Conservation (phyloP, 192 early-diverging fungal species). For the Thamnidium elegans region DNA sequence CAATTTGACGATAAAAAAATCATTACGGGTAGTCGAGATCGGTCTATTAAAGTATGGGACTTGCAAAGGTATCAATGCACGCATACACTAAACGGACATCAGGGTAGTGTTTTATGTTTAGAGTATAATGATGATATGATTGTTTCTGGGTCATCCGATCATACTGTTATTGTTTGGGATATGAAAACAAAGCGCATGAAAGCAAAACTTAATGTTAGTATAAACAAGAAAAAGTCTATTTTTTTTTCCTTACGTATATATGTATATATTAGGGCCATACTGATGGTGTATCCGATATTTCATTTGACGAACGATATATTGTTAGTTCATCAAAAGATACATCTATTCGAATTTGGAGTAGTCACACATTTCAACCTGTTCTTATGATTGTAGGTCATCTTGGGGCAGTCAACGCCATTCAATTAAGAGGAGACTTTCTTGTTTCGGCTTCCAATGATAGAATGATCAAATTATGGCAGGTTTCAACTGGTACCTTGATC, state of each 20-base stretch:
- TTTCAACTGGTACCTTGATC: slow-evolving; percentile 60
- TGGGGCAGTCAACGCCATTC: slow-evolving; percentile 94
- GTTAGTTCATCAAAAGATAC: slow-evolving; percentile 95
- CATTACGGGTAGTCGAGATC: slow-evolving; percentile 79
- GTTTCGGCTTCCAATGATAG: slow-evolving; percentile 88
- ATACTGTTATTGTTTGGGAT: slow-evolving; percentile 86
- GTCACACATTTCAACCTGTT: slow-evolving; percentile 57
- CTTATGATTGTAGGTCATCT: slow-evolving; percentile 82
- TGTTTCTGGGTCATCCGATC: slow-evolving; percentile 89
- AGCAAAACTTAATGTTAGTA: slow-evolving; percentile 45
- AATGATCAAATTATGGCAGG: slow-evolving; percentile 80
- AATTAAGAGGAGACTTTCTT: slow-evolving; percentile 62
- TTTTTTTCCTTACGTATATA: not conserved
- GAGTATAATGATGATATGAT: slow-evolving; percentile 78
- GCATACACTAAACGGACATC: slow-evolving; percentile 69
- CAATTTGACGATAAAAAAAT: slow-evolving; percentile 82
- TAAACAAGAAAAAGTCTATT: too few species aligned
- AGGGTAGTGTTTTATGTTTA: slow-evolving; percentile 74
- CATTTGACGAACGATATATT: slow-evolving; percentile 73
- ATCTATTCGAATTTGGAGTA: slow-evolving; percentile 87
- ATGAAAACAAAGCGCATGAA: slow-evolving; percentile 46
- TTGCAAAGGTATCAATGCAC: slow-evolving; percentile 55
- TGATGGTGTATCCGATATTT: slow-evolving; percentile 81
- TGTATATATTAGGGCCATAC: slow-evolving; percentile 57
- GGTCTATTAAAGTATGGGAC: slow-evolving; percentile 86